Percentiles rank a stretch among this genome's conserved stretches.
phyloP scores from a whole-genome alignment of 1,284 basidiomycete species.

The Puccinia triticina region DNA sequence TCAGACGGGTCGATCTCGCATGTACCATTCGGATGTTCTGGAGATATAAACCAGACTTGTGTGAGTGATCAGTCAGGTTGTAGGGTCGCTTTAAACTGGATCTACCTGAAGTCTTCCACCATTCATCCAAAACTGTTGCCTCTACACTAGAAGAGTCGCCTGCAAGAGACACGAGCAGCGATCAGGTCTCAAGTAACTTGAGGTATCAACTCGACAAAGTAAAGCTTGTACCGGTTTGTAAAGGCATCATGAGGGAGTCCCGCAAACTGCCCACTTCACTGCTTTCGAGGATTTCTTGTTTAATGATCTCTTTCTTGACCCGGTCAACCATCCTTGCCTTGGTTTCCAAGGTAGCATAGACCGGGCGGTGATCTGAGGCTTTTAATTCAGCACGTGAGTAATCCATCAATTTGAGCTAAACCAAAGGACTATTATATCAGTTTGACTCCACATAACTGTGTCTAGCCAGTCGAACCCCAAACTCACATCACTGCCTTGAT shows the following conservation, averaged over 20 bases:
- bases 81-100: background rate
- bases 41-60: background rate
- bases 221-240: background rate
- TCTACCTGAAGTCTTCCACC: slow-evolving; percentile 43
- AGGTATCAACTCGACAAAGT: background rate
- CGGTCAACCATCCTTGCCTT: slow-evolving; percentile 78
- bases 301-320: slow-evolving; percentile 68
- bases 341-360: slow-evolving; percentile 79
- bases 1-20: background rate
- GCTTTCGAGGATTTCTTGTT: slow-evolving; percentile 33
- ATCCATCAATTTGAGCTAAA: slow-evolving; percentile 57
- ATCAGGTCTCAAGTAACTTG: background rate
- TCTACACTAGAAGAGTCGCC: background rate
- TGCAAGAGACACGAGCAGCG: background rate
- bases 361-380: slow-evolving; percentile 91
- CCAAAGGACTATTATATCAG: slow-evolving; percentile 44
- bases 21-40: slow-evolving; percentile 35
- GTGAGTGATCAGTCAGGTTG: background rate
- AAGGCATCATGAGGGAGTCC: slow-evolving; percentile 9
- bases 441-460: slow-evolving; percentile 45
- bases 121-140: slow-evolving; percentile 22
- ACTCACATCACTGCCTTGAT: slow-evolving; percentile 72
- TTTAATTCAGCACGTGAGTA: slow-evolving; percentile 74
- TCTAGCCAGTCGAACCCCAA: slow-evolving; percentile 66
- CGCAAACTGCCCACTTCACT: slow-evolving; percentile 16